Evolutionary conservation across 495 filamentous ascomycete genomes (phyloP).

Genomic region (Penicillium cataractarum): DNA sequence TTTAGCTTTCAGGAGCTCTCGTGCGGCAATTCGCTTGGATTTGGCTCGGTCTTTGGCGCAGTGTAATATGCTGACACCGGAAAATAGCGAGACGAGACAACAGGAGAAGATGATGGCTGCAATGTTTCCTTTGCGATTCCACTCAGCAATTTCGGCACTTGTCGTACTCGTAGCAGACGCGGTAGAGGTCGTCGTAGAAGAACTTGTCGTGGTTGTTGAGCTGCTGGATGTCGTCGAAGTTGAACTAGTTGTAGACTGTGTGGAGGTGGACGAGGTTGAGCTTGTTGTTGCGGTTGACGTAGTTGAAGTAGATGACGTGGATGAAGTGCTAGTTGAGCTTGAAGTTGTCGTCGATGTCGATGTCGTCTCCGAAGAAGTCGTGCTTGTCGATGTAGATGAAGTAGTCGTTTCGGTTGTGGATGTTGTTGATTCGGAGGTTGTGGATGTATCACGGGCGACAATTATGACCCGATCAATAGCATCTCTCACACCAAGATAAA

Average conservation of each 20-base stretch:
- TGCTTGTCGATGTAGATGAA: neutral
- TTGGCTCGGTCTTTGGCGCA: conserved; percentile 16
- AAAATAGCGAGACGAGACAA: conserved; percentile 20
- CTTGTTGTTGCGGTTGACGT: neutral
- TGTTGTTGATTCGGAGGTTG: conserved; percentile 6
- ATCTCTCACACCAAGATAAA: neutral
- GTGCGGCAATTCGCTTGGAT: conserved; percentile 15
- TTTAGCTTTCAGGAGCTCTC: conserved; percentile 7
- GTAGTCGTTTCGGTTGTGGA: conserved; percentile 2
- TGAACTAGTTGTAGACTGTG: neutral
- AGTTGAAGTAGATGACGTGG: conserved; percentile 8
- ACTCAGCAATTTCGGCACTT: conserved; percentile 8
- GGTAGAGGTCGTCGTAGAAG: conserved; percentile 15
- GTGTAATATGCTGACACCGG: conserved; percentile 18
- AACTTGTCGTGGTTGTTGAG: conserved; percentile 9
- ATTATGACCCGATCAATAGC: conserved; percentile 1
- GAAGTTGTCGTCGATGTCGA: conserved; percentile 11
- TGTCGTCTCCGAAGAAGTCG: neutral
- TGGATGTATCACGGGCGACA: conserved; percentile 21
- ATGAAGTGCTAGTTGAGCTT: conserved; percentile 7
- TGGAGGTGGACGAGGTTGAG: neutral
- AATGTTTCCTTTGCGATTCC: conserved; percentile 22
- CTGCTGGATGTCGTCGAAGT: conserved; percentile 11
- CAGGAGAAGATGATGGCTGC: conserved; percentile 18
- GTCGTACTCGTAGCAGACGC: conserved; percentile 19